phyloP scores from a whole-genome alignment of 352 stramenopile species.

The Peronospora farinosa region DNA sequence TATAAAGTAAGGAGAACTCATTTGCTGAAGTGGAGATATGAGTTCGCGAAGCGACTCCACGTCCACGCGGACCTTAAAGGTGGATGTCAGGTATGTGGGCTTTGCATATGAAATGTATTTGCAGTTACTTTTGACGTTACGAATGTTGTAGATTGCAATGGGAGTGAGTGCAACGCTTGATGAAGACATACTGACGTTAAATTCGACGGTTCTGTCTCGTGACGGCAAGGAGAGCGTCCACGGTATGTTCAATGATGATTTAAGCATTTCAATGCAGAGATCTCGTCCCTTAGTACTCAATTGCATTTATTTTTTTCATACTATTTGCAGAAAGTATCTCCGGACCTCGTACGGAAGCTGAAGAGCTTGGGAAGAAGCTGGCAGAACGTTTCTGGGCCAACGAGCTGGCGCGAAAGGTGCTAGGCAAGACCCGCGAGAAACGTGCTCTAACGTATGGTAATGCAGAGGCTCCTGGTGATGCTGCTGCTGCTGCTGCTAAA shows the following conservation, averaged over 20 bases:
- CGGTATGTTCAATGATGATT: slow-evolving; percentile 22
- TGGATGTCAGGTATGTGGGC: slow-evolving; percentile 67
- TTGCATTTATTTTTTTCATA: slow-evolving; percentile 1
- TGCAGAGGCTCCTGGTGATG: slow-evolving; percentile 59
- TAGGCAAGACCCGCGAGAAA: slow-evolving; percentile 63
- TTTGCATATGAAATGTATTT: background rate
- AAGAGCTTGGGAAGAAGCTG: slow-evolving; percentile 60
- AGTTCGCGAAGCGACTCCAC: too few relatives aligned
- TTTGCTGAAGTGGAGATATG: too few relatives aligned
- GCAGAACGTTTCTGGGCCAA: slow-evolving; percentile 56
- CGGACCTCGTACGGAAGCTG: slow-evolving; percentile 46
- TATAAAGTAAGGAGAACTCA: too few relatives aligned
- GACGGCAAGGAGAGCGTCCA: slow-evolving; percentile 56
- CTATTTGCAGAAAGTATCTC: slow-evolving; percentile 38
- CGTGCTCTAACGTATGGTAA: slow-evolving; percentile 75
- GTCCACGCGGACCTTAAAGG: too few relatives aligned
- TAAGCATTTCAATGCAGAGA: too few relatives aligned
- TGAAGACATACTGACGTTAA: slow-evolving; percentile 57
- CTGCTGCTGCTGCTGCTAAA: slow-evolving; percentile 37
- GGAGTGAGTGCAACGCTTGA: slow-evolving; percentile 67
- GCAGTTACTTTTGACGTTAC: slow-evolving; percentile 10
- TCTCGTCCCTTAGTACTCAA: background rate
- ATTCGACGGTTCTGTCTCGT: slow-evolving; percentile 60
- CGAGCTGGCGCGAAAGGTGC: slow-evolving; percentile 37
- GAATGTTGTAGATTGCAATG: slow-evolving; percentile 58